These are phyloP conservation scores for Blastomyces parvus DNA, from an alignment of 2,329 filamentous ascomycete species.

Conservation along the genomic window DNA sequence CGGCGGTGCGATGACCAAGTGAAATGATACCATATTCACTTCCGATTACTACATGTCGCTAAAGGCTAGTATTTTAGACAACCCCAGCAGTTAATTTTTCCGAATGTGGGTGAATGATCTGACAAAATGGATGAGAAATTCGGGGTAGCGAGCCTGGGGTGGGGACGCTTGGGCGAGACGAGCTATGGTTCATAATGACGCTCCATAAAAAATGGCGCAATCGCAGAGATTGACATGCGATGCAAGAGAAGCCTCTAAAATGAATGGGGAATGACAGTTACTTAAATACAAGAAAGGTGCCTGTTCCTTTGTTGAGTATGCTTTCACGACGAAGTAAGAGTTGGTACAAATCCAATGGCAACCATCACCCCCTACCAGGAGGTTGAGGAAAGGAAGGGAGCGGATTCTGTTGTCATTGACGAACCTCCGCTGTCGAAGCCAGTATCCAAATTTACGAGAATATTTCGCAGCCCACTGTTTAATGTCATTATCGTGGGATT, in stretches of 20 bases:
- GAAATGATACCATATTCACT: neutral
- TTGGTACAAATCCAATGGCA: neutral
- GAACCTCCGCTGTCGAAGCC: neutral
- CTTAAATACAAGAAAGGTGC: neutral
- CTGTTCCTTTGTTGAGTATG: neutral
- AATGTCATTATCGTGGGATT: constrained; percentile 40
- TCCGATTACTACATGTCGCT: neutral
- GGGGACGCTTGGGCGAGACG: neutral
- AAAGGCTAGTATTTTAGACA: neutral
- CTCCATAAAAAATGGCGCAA: neutral
- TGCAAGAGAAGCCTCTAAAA: too few species aligned
- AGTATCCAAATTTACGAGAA: constrained; percentile 15
- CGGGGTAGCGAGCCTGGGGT: neutral
- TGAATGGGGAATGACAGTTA: neutral
- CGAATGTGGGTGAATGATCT: neutral
- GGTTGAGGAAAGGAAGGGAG: neutral
- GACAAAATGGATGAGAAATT: neutral
- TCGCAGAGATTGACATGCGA: neutral
- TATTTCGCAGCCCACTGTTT: constrained; percentile 39
- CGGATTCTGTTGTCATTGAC: neutral
- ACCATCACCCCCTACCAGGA: neutral
- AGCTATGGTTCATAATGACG: neutral
- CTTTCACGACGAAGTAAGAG: neutral
- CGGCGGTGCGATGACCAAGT: neutral
- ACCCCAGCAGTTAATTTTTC: neutral